Evolutionary conservation across 2,329 filamentous ascomycete genomes (phyloP).

Genomic region (Verticillium longisporum): DNA sequence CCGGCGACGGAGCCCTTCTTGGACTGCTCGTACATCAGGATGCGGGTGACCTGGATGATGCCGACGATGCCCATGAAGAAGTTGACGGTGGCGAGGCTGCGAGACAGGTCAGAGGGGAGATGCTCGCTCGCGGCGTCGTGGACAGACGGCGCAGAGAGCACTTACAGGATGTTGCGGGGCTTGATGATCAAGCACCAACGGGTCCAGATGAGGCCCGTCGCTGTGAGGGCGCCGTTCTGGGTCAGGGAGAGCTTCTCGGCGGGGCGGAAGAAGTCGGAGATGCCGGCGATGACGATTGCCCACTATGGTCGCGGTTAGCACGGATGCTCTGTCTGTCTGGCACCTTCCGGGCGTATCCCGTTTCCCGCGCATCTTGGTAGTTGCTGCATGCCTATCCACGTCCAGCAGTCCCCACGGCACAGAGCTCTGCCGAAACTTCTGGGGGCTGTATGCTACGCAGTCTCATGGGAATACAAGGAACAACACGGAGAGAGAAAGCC

Average conservation of each 20-base stretch:
- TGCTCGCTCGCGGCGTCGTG: background rate
- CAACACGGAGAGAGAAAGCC: too few relatives aligned
- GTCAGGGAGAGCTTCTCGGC: conserved; percentile 88
- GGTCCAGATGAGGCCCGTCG: conserved; percentile 94
- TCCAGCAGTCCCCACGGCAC: too few relatives aligned
- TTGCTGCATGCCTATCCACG: too few relatives aligned
- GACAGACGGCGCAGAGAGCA: conserved; percentile 8
- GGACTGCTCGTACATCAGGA: conserved; percentile 57
- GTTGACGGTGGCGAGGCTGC: conserved; percentile 86
- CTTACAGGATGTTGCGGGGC: conserved; percentile 83
- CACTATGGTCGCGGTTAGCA: conserved; percentile 49
- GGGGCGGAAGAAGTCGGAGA: conserved; percentile 86
- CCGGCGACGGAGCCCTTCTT: conserved; percentile 37
- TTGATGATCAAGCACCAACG: conserved; percentile 98
- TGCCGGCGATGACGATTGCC: conserved; percentile 85
- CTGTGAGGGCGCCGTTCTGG: conserved; percentile 84
- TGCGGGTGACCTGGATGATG: conserved; percentile 72
- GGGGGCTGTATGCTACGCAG: too few relatives aligned
- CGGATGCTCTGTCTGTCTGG: too few relatives aligned
- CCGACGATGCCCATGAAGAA: conserved; percentile 94
- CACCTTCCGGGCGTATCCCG: too few relatives aligned
- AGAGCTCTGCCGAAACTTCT: too few relatives aligned
- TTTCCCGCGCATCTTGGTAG: too few relatives aligned
- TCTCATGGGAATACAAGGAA: too few relatives aligned
- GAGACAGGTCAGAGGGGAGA: background rate